Evolutionary conservation across 108 stramenopile genomes (phyloP), one percentile per base, ranked within the genome.

Genomic region (Skeletonema marinoi): DNA sequence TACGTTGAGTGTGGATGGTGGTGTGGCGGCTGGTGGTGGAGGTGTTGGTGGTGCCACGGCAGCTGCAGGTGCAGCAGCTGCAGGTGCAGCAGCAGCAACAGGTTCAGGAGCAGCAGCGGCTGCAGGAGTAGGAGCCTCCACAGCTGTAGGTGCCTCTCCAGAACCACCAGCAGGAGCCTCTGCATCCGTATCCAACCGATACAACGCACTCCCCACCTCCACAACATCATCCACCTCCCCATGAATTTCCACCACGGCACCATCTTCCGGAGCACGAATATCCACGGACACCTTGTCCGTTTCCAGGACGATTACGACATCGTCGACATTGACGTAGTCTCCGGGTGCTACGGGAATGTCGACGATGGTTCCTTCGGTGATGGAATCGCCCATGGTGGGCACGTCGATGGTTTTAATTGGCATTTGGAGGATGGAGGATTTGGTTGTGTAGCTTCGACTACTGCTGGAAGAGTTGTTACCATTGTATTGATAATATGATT

Each of bases 201-300:
- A 97, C 60, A 99, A 85, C 29, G 73, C 71, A 31, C 84, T 80
- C 68, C 99, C 99, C 31, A 99, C 99, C 71, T 97, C 96, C 9
- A 99, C 98, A 21, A 94, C 98, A 72, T 97, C 97, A 68, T 98
- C 97, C 10, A 96, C 88, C 68, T 96, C 96, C 9, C 91, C 97
- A 65, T 97, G 56, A 62, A 96, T 86, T 88, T 98, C 98, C 32
- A 89, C 86, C 64, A 99, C 71, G 12, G 75, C 87, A 7, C 99
- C 99, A 6, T 84, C 82, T 51, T 92, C 89, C 1, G 92, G 85
- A 16, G 98, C 96, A 32, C 97, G 88, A 3, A 97, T 90, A 61
- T 95, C 95, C 17, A 96, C 93, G 10, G 90, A 88, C 0, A 99
- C 98, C 85, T 99, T 99, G 75, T 99, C 99, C 9, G 99, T 99